Conservation (phyloP, 2,329 filamentous ascomycete genomes). For the Metarhizium robertsii region DNA sequence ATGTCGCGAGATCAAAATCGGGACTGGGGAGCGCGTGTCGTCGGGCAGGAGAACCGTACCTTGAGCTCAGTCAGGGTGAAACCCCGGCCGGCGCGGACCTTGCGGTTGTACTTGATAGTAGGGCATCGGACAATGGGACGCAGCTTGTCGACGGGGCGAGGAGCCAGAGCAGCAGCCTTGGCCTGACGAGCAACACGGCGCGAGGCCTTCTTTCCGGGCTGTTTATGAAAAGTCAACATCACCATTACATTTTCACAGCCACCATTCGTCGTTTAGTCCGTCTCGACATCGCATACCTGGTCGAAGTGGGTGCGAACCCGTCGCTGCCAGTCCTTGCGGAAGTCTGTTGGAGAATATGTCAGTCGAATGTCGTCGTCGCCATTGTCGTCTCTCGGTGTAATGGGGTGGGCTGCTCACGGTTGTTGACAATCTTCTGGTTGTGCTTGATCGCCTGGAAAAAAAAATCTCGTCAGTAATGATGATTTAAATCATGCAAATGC, state of each 20-base stretch:
- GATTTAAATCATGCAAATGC: conserved; percentile 12
- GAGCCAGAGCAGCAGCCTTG: conserved; percentile 92
- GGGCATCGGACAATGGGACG: conserved; percentile 96
- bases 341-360: conserved; percentile 51
- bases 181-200: conserved; percentile 84
- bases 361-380: conserved; percentile 23
- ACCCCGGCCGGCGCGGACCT: conserved; percentile 89
- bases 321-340: conserved; percentile 99
- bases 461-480: conserved; percentile 22
- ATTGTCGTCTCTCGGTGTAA: conserved; percentile 16
- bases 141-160: conserved; percentile 94
- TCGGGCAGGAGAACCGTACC: conserved; percentile 45
- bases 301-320: conserved; percentile 99
- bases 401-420: conserved; percentile 54
- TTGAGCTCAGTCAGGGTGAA: conserved; percentile 98
- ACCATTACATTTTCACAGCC: not conserved
- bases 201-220: conserved; percentile 95
- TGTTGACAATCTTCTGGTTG: conserved; percentile 97
- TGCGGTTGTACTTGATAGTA: conserved; percentile 98
- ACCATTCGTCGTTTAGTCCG: not conserved
- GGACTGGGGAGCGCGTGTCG: not conserved
- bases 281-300: conserved; percentile 60
- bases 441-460: conserved; percentile 83
- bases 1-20: not conserved
- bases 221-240: conserved; percentile 25